phyloP scores from a whole-genome alignment of 805 yeast genomes.

The Tetrapisispora nanseiensis region DNA sequence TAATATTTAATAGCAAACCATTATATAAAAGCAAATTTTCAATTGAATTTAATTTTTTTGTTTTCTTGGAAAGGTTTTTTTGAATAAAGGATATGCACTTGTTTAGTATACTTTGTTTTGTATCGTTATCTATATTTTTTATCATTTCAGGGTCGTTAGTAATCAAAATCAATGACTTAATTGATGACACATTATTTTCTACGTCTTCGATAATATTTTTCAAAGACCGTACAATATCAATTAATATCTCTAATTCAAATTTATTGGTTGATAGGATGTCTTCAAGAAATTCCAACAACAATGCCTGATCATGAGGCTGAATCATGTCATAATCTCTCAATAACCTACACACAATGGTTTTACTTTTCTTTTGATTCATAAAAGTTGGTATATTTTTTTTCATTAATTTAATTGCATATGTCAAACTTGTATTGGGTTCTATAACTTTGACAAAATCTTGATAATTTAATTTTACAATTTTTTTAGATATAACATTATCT shows the following conservation, averaged over 20 bases:
- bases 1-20: constrained; percentile 13
- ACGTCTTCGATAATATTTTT: neutral
- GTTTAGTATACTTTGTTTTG: constrained; percentile 2
- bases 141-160: constrained; percentile 12
- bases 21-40: constrained; percentile 10
- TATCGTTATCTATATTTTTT: neutral
- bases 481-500: constrained; percentile 3
- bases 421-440: constrained; percentile 6
- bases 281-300: neutral
- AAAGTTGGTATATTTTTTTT: neutral
- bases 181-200: neutral
- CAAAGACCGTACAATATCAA: neutral
- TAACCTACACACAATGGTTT: neutral
- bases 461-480: constrained; percentile 14
- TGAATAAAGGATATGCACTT: constrained; percentile 4
- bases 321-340: neutral
- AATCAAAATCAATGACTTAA: constrained; percentile 19
- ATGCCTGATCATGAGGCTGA: neutral
- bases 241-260: neutral
- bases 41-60: constrained; percentile 3
- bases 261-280: neutral
- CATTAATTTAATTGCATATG: constrained; percentile 10
- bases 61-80: neutral
- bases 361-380: neutral
- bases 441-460: constrained; percentile 14